Evolutionary conservation across 108 stramenopile genomes (phyloP), one percentile per base, ranked within the genome.

Genomic region (Epipyxis sp.): DNA sequence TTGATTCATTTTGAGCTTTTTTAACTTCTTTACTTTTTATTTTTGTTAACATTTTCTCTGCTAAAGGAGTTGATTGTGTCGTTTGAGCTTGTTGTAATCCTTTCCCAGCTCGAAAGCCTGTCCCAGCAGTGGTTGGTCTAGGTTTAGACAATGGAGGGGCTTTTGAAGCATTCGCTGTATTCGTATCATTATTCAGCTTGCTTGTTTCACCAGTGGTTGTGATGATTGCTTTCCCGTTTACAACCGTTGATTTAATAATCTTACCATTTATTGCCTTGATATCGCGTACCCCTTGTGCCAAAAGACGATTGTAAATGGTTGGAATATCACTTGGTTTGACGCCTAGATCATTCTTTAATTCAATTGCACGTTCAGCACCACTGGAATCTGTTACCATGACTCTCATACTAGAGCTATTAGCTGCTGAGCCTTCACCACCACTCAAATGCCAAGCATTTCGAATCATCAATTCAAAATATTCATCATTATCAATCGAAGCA

Each of bases 381-480:
- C 43, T 20, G 20, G 2, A 6, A 30, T 58, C 29, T 3, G 62
- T 61, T 1, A 69, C 78, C 68, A 79, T 62, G 3, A 79, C 78
- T 29, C 29, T 13, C 69, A 44, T 69, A 69, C 69, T 79, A 65
- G 50, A 35, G 41, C 29, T 59, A 30, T 35, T 59, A 1, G 46
- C 59, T 1, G n/a, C 44, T n/a, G 25, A 13, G 29, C 78, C 78
- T 3, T 39, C 69, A 20, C 59, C 78, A 74, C 44, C 30, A 67
- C 20, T 39, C 40, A 79, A 1, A 32, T 71, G 78, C 78, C 84
- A 87, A 6, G 86, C 83, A 58, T 86, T 86, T 30, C 86, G 80
- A 29, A 86, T 82, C 83, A 86, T 84, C 68, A 84, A 69, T 74
- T 84, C 86, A 69, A 86, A 86, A 77, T 84, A 84, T 54, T 79